Conservation (phyloP, 2,329 filamentous ascomycete genomes). For the Neopestalotiopsis clavispora region DNA sequence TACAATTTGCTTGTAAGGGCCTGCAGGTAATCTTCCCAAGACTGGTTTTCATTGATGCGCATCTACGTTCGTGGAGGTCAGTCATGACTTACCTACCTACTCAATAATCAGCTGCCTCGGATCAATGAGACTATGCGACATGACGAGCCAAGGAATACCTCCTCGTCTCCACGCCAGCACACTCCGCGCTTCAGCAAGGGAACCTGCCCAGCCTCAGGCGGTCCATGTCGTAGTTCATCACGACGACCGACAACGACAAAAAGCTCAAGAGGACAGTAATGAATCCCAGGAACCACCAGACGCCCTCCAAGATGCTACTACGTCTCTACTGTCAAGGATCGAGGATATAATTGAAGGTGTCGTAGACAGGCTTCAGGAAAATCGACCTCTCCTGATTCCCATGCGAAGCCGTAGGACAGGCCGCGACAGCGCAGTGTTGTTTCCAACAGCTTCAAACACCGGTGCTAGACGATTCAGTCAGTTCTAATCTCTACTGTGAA, state of each 20-base stretch:
- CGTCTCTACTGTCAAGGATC: constrained; percentile 53
- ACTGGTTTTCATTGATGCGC: too few species aligned
- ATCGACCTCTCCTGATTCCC: constrained; percentile 51
- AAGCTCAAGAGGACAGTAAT: neutral
- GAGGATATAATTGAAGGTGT: constrained; percentile 53
- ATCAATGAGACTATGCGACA: neutral
- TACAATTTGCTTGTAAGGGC: too few species aligned
- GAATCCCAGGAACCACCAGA: neutral
- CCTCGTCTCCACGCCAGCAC: neutral
- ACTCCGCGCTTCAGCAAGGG: too few species aligned
- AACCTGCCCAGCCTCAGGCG: too few species aligned
- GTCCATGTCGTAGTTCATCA: too few species aligned
- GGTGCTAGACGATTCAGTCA: constrained; percentile 35
- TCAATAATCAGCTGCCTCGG: too few species aligned
- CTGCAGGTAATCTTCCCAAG: too few species aligned
- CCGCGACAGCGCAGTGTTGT: constrained; percentile 27
- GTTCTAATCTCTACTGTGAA: constrained; percentile 23
- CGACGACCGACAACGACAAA: too few species aligned
- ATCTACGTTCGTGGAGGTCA: too few species aligned
- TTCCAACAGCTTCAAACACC: constrained; percentile 25
- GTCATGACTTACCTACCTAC: too few species aligned
- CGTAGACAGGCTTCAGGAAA: constrained; percentile 41
- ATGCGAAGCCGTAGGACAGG: constrained; percentile 43
- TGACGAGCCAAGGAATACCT: neutral
- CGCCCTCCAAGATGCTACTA: constrained; percentile 21